phyloP scores from a whole-genome alignment of 2,329 filamentous ascomycete genomes.

The Cladosporium phlei region DNA sequence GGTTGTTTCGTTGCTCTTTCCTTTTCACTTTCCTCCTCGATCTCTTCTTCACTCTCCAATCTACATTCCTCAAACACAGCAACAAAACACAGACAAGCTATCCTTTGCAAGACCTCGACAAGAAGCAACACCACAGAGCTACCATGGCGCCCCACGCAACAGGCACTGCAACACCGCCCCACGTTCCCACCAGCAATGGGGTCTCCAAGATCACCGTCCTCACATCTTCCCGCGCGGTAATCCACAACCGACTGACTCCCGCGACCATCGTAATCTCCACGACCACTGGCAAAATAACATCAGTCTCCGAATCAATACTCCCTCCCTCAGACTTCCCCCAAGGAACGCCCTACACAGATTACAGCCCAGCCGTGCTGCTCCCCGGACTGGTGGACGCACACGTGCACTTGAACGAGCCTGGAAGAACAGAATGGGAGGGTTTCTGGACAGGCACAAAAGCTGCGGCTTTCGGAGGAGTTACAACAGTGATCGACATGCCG shows the following conservation, averaged over 20 bases:
- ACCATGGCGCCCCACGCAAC: slow-evolving; percentile 30
- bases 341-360: slow-evolving; percentile 70
- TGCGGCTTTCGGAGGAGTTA: slow-evolving; percentile 91
- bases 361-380: slow-evolving; percentile 78
- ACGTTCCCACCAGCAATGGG: slow-evolving; percentile 1
- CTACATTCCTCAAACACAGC: background rate
- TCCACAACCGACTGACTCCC: slow-evolving; percentile 70
- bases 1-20: too few relatives aligned
- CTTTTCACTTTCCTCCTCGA: too few relatives aligned
- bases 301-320: slow-evolving; percentile 67
- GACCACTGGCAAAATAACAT: slow-evolving; percentile 76
- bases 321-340: slow-evolving; percentile 67
- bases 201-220: slow-evolving; percentile 60
- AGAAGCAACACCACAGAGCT: background rate
- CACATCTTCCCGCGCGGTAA: slow-evolving; percentile 75
- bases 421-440: slow-evolving; percentile 96
- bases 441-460: slow-evolving; percentile 93
- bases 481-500: slow-evolving; percentile 96
- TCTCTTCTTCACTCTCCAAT: too few relatives aligned
- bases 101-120: background rate
- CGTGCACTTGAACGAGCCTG: slow-evolving; percentile 95
- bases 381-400: slow-evolving; percentile 95
- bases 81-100: background rate
- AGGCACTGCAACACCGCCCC: slow-evolving; percentile 24
- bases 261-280: slow-evolving; percentile 79